A percentile compares a stretch with the other conserved stretches of the same genome.
Evolutionary conservation across 1,284 basidiomycete species (phyloP).

Genomic region (Leccinum pallidistipes): DNA sequence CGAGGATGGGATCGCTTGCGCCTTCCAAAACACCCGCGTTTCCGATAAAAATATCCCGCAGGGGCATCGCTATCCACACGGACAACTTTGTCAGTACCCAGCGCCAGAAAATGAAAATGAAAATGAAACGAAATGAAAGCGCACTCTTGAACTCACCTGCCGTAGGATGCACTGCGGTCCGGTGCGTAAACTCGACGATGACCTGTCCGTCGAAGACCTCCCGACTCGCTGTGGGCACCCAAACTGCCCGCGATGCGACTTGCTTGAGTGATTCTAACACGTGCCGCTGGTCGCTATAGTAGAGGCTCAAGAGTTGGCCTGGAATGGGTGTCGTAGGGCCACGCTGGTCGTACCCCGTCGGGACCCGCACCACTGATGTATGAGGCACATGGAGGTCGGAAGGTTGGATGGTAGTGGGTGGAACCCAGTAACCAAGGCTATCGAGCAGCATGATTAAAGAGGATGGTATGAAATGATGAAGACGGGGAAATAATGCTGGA

Average conservation of each 20-base stretch:
- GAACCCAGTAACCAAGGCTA: background rate
- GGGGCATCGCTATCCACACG: background rate
- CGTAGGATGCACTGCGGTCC: background rate
- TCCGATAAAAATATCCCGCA: background rate
- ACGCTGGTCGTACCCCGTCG: background rate
- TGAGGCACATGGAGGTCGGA: conserved; percentile 6
- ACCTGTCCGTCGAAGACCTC: background rate
- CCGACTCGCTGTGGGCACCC: background rate
- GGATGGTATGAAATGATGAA: background rate
- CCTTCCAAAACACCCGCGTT: background rate
- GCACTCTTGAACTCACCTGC: conserved; percentile 1
- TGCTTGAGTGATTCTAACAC: background rate
- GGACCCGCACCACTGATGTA: background rate
- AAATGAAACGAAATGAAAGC: background rate
- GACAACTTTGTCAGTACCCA: background rate
- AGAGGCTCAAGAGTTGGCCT: background rate
- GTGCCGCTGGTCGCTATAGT: background rate
- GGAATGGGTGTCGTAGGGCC: background rate
- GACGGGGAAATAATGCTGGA: background rate
- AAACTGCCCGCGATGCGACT: background rate
- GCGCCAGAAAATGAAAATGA: background rate
- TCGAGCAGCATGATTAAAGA: conserved; percentile 5
- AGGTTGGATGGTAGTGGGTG: conserved; percentile 7
- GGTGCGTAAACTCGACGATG: conserved; percentile 6
- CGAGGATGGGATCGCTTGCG: conserved; percentile 2